Conservation (phyloP, 352 stramenopile species). For the Globisporangium sylvaticum region DNA sequence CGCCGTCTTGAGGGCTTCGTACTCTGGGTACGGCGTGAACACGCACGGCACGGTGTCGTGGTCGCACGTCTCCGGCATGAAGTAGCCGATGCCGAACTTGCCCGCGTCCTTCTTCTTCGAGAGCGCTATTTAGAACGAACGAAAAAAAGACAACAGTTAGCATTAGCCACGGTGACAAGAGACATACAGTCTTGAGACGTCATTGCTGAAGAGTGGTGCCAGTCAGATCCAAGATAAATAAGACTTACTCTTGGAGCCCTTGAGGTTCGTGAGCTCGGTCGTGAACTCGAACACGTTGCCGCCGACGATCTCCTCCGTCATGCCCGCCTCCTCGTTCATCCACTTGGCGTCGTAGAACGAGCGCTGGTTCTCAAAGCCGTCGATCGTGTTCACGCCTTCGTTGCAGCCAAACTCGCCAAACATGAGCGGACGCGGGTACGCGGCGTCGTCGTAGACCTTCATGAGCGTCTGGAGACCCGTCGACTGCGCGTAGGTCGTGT, state of each 20-base stretch:
- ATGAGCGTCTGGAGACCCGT: constrained; percentile 41
- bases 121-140: constrained; percentile 12
- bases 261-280: constrained; percentile 52
- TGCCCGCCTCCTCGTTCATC: constrained; percentile 81
- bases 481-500: constrained; percentile 38
- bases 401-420: constrained; percentile 61
- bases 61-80: constrained; percentile 63
- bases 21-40: constrained; percentile 72
- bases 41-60: constrained; percentile 43
- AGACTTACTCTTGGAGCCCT: constrained; percentile 19
- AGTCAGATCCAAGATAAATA: background rate
- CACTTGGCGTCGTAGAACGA: constrained; percentile 66
- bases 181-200: background rate
- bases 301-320: constrained; percentile 68
- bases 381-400: constrained; percentile 42
- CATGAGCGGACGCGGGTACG: constrained; percentile 43
- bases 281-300: constrained; percentile 79
- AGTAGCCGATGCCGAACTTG: constrained; percentile 78
- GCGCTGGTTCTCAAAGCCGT: constrained; percentile 44
- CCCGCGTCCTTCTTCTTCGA: constrained; percentile 35
- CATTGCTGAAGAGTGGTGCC: background rate
- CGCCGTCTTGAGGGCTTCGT: constrained; percentile 57
- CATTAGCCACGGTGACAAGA: background rate
- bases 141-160: too few species aligned
- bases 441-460: constrained; percentile 33